Evolutionary conservation across 805 yeast species (phyloP).

Genomic region (Saccharomycopsis malanga): DNA sequence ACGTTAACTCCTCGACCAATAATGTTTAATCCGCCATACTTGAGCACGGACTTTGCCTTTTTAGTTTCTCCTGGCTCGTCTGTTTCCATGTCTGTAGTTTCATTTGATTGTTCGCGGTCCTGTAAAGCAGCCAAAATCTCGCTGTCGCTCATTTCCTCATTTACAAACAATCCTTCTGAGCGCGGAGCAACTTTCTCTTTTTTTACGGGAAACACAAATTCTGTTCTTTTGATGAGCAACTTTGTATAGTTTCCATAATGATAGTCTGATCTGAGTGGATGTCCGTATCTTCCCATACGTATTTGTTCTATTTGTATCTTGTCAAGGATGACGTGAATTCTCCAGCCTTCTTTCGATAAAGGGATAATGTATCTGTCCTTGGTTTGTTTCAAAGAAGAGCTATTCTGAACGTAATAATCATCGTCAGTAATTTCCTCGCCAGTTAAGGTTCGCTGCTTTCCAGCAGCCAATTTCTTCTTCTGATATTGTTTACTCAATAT

Average conservation of each 20-base stretch:
- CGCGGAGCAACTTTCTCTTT: background rate
- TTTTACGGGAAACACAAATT: conserved; percentile 4
- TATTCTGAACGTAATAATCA: conserved; percentile 1
- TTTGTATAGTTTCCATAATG: conserved; percentile 4
- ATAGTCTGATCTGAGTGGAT: background rate
- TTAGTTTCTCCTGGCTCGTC: background rate
- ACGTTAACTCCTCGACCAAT: conserved; percentile 9
- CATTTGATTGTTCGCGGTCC: background rate
- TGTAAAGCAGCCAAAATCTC: background rate
- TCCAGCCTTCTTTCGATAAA: conserved; percentile 10
- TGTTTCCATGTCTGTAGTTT: background rate
- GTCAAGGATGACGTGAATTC: conserved; percentile 13
- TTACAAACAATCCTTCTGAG: background rate
- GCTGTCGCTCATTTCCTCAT: background rate
- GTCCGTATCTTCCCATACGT: background rate
- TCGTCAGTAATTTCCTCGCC: background rate
- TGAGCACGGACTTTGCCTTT: conserved; percentile 1
- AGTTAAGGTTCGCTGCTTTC: background rate
- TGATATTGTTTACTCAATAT: background rate
- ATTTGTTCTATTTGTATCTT: conserved; percentile 9
- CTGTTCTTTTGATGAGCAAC: background rate
- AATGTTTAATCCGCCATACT: conserved; percentile 1
- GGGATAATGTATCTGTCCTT: conserved; percentile 10
- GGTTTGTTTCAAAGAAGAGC: background rate
- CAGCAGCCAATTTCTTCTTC: background rate